Percentiles rank a stretch among this genome's conserved stretches.
Evolutionary conservation across 116 monocot genomes (phyloP).

Genomic region (Cymodocea nodosa): DNA sequence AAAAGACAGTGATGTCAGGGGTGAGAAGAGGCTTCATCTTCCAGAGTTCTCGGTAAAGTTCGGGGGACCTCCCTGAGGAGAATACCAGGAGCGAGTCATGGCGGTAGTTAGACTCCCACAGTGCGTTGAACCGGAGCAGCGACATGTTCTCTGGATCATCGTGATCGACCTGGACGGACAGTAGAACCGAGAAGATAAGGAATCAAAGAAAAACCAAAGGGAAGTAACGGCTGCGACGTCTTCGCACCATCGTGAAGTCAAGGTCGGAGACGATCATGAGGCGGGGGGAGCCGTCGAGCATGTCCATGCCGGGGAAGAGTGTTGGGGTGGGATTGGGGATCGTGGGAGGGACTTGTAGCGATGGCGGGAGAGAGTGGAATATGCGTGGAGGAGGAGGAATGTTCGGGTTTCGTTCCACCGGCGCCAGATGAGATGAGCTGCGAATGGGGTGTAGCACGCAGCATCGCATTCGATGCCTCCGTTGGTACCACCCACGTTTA

Average conservation of each 20-base stretch:
- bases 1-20: constrained; percentile 76
- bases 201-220: background rate
- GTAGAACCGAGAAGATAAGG: background rate
- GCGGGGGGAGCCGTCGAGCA: constrained; percentile 36
- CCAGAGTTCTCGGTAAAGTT: constrained; percentile 54
- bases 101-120: constrained; percentile 85
- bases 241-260: constrained; percentile 81
- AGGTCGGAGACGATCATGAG: constrained; percentile 95
- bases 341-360: background rate
- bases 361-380: background rate
- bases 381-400: no score
- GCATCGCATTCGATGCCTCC: no score
- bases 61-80: constrained; percentile 78
- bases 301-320: constrained; percentile 32
- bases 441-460: no score
- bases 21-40: constrained; percentile 66
- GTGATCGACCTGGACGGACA: constrained; percentile 57
- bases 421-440: no score
- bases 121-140: constrained; percentile 66
- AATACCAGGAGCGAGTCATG: constrained; percentile 71
- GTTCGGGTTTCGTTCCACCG: no score
- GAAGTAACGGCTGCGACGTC: background rate
- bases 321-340: background rate
- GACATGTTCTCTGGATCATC: constrained; percentile 62
- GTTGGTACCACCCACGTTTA: no score